Conservation (phyloP, 768 basidiomycete genomes). For the Pulveroboletus ravenelii region DNA sequence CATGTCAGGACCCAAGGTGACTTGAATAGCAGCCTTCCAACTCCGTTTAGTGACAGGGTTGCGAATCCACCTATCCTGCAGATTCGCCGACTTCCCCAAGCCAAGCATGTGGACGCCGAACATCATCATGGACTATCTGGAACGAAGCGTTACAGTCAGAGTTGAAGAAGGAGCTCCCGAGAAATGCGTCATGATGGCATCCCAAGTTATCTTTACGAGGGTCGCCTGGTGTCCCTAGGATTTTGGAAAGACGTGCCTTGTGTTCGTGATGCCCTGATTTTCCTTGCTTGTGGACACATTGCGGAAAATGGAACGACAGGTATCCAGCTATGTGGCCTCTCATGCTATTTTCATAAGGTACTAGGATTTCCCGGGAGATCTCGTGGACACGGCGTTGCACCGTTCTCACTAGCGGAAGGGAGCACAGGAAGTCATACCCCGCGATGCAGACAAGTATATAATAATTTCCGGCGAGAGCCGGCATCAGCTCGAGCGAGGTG, state of each 20-base stretch:
- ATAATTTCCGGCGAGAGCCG: constrained; percentile 27
- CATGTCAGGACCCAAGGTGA: constrained; percentile 44
- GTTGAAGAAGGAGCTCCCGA: constrained; percentile 21
- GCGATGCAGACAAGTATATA: background rate
- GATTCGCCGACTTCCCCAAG: constrained; percentile 43
- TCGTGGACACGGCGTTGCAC: constrained; percentile 4
- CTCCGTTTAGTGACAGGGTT: too few relatives aligned
- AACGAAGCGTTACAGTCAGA: constrained; percentile 31
- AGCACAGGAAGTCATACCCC: background rate
- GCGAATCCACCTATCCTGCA: too few relatives aligned
- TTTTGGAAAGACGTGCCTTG: too few relatives aligned
- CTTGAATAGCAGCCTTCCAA: background rate
- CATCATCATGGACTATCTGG: constrained; percentile 32
- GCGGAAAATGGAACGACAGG: too few relatives aligned
- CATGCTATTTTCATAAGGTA: background rate
- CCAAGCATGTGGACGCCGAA: constrained; percentile 55
- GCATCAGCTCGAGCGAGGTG: constrained; percentile 42
- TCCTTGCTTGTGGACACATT: too few relatives aligned
- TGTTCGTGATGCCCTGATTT: too few relatives aligned
- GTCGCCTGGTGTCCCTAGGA: constrained; percentile 37
- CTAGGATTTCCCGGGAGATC: constrained; percentile 1
- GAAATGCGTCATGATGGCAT: too few relatives aligned
- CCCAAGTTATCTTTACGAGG: constrained; percentile 42
- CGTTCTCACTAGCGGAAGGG: constrained; percentile 3
- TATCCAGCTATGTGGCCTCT: too few relatives aligned